A percentile compares a stretch with the other conserved stretches of the same genome.
Conservation (phyloP, 2,329 filamentous ascomycete genomes). For the Colletotrichum cordylinicola region DNA sequence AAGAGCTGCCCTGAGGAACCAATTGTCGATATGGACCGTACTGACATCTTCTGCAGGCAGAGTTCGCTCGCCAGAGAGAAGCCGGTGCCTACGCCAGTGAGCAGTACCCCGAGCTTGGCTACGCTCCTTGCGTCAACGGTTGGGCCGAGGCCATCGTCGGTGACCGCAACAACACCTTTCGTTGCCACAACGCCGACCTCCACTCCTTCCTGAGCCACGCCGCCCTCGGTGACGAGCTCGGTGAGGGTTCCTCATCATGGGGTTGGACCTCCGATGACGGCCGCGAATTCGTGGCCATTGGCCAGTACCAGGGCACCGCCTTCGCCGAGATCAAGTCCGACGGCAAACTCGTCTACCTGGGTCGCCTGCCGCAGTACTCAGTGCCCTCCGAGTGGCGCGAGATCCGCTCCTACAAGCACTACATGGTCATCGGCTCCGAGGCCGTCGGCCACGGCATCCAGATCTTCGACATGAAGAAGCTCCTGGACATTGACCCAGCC, state of each 20-base stretch:
- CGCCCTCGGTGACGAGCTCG: conserved; percentile 51
- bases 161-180: conserved; percentile 52
- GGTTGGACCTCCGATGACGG: conserved; percentile 53
- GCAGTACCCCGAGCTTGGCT: conserved; percentile 41
- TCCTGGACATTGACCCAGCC: conserved; percentile 48
- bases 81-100: conserved; percentile 33
- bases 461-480: conserved; percentile 66
- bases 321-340: conserved; percentile 48
- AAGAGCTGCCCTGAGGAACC: background rate
- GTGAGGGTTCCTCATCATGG: conserved; percentile 45
- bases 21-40: background rate
- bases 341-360: conserved; percentile 49
- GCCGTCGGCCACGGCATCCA: conserved; percentile 60
- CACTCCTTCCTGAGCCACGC: conserved; percentile 62
- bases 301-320: conserved; percentile 49
- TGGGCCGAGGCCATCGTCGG: conserved; percentile 48
- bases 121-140: conserved; percentile 46
- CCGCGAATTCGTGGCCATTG: conserved; percentile 50
- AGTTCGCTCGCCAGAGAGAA: conserved; percentile 19
- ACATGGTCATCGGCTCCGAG: conserved; percentile 43
- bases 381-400: conserved; percentile 34
- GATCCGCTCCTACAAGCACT: conserved; percentile 39
- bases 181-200: conserved; percentile 54
- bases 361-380: conserved; percentile 36
- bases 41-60: background rate